A percentile compares a stretch with the other conserved stretches of the same genome.
These are phyloP conservation scores for Ceratocystis variospora DNA, from an alignment of 2,329 filamentous ascomycete species.

Conservation along the genomic window DNA sequence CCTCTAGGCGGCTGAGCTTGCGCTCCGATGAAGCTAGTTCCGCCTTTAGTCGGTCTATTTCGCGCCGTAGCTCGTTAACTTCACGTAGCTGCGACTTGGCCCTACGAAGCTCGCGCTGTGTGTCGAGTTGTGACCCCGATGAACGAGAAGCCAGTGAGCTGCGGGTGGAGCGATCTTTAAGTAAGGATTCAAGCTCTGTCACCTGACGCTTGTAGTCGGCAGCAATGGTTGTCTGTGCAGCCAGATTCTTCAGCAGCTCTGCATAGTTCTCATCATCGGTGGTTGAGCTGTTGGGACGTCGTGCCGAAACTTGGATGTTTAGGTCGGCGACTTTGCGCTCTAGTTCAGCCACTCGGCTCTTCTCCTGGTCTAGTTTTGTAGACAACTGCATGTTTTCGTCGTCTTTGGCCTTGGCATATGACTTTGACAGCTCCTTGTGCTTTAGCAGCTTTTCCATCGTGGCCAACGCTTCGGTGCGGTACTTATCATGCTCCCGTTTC, in stretches of 20 bases:
- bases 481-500: slow-evolving; percentile 64
- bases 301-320: slow-evolving; percentile 28
- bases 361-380: slow-evolving; percentile 53
- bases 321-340: slow-evolving; percentile 47
- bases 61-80: slow-evolving; percentile 36
- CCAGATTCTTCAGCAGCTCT: slow-evolving; percentile 39
- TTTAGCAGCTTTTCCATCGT: slow-evolving; percentile 66
- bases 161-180: slow-evolving; percentile 31
- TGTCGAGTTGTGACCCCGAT: slow-evolving; percentile 39
- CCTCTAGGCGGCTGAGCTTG: slow-evolving; percentile 28
- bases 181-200: slow-evolving; percentile 41
- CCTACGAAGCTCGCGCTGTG: slow-evolving; percentile 40
- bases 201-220: slow-evolving; percentile 46
- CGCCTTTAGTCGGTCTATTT: slow-evolving; percentile 39
- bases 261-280: slow-evolving; percentile 32
- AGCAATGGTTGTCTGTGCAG: slow-evolving; percentile 43
- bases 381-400: slow-evolving; percentile 52
- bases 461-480: slow-evolving; percentile 55
- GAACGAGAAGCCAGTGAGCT: slow-evolving; percentile 35
- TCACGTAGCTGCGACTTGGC: slow-evolving; percentile 42
- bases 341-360: slow-evolving; percentile 50
- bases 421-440: slow-evolving; percentile 68
- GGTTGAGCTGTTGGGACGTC: neutral
- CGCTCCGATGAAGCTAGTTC: slow-evolving; percentile 37
- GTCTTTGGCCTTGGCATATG: slow-evolving; percentile 66